Evolutionary conservation across 179 eudicot species (phyloP), one percentile per base, ranked within the genome.

Genomic region (Beta macrorhiza): DNA sequence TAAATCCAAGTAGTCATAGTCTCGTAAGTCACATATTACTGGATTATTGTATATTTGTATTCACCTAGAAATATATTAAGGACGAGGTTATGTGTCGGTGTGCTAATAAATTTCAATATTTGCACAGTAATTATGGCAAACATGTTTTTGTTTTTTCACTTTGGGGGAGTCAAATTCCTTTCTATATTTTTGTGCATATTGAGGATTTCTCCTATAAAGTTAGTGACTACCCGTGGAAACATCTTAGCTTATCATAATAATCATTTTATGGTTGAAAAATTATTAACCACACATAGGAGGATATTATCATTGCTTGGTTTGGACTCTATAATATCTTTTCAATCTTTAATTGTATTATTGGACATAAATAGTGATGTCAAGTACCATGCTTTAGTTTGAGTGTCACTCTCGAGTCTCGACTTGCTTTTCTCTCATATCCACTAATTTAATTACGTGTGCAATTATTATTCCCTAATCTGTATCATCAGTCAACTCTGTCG

Each of bases 341-440:
- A 76, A 76, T 44, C 37, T 62, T 62, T 76, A 63, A 76, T 62
- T 76, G 63, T 64, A 58, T 45, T 63, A 22, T 15, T 78, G 37
- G 75, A 78, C 81, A 70, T 76, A 49, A 15, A 77, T 14, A 19
- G 29, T 76, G 29, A 67, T 78, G 61, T 77, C 64, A 78, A 78
- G 53, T 56, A 58, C 13, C 53, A 9, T 49, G 19, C 44, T 45
- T 61, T 44, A 44, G 58, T 51, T 61, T 52, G 52, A 37, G 57
- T 52, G 51, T 78, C 80, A 52, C 62, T 67, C 47, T 67, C 32
- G 0, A 47, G 5, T 32, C 32, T 37, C 74, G 15, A 10, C 14
- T 63, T 22, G 67, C 44, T 13, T 65, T 67, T 67, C 51, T 49
- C 7, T 25, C 0, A 47, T 64, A 62, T 22, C 61, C 61, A 52